Percentiles rank a stretch among this genome's conserved stretches.
These are phyloP conservation scores for Paraphaeosphaeria sporulosa DNA, from an alignment of 2,329 filamentous ascomycete genomes.

Conservation along the genomic window DNA sequence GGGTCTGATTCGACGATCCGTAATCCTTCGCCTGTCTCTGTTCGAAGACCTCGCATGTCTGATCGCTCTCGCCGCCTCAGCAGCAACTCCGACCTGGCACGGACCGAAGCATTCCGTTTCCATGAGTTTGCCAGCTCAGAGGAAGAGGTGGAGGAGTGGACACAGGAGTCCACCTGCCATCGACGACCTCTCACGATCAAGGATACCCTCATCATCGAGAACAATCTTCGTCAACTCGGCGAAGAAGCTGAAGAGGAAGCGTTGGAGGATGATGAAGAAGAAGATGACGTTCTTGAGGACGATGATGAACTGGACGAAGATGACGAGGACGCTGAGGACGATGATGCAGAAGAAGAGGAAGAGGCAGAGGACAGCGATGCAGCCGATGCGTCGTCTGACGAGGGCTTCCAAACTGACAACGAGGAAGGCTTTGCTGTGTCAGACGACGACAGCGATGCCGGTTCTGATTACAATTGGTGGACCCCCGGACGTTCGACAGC, in stretches of 20 bases:
- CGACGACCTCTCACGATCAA: conserved; percentile 81
- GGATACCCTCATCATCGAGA: conserved; percentile 90
- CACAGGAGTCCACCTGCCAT: conserved; percentile 71
- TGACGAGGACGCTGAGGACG: conserved; percentile 54
- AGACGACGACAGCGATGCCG: conserved; percentile 70
- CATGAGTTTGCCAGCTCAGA: conserved; percentile 92
- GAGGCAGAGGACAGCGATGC: conserved; percentile 41
- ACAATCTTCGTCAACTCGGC: conserved; percentile 82
- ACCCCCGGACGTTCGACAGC: conserved; percentile 60
- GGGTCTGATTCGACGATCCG: conserved; percentile 60
- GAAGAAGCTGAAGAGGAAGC: conserved; percentile 93
- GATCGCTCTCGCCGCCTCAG: conserved; percentile 46
- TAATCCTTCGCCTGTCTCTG: conserved; percentile 55
- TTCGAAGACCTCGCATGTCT: conserved; percentile 47
- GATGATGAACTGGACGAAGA: conserved; percentile 54
- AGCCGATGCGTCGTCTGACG: conserved; percentile 56
- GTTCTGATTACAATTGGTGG: conserved; percentile 72
- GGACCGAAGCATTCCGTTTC: conserved; percentile 70
- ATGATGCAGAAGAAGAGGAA: conserved; percentile 52
- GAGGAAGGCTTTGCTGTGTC: conserved; percentile 75
- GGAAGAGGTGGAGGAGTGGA: conserved; percentile 91
- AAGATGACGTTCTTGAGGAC: conserved; percentile 40
- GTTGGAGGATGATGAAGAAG: conserved; percentile 68
- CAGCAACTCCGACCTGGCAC: conserved; percentile 51
- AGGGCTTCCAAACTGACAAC: conserved; percentile 84